Percentiles rank a stretch among this genome's conserved stretches.
These are phyloP conservation scores for Rasamsonia emersonii DNA, from an alignment of 2,329 filamentous ascomycete species.

Conservation along the genomic window DNA sequence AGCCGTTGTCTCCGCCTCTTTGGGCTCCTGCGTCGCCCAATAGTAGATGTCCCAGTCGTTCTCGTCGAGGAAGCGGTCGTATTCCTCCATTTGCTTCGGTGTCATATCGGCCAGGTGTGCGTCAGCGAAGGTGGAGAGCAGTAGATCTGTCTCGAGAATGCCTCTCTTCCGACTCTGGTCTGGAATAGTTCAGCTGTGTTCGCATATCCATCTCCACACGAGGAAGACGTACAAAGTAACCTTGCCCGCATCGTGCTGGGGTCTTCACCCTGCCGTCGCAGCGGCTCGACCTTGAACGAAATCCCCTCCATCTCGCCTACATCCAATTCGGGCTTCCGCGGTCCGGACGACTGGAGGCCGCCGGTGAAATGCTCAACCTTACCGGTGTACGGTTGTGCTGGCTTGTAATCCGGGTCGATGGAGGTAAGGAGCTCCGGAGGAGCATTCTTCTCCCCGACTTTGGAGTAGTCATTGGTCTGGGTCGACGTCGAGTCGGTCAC, in stretches of 20 bases:
- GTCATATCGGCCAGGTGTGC: slow-evolving; percentile 68
- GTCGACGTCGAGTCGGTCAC: slow-evolving; percentile 58
- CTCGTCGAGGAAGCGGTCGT: slow-evolving; percentile 90
- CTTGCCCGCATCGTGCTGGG: slow-evolving; percentile 77
- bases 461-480: slow-evolving; percentile 55
- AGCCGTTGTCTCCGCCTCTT: slow-evolving; percentile 41
- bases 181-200: slow-evolving; percentile 28
- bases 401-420: slow-evolving; percentile 47
- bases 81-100: slow-evolving; percentile 64
- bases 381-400: slow-evolving; percentile 52
- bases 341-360: slow-evolving; percentile 47
- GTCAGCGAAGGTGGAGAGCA: slow-evolving; percentile 91
- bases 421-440: slow-evolving; percentile 54
- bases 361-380: slow-evolving; percentile 60
- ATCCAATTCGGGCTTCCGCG: slow-evolving; percentile 57
- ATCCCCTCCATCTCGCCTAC: slow-evolving; percentile 84
- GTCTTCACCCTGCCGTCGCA: slow-evolving; percentile 77
- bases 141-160: slow-evolving; percentile 88
- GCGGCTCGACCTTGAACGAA: slow-evolving; percentile 80
- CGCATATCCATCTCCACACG: background rate
- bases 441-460: slow-evolving; percentile 46
- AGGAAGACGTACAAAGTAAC: slow-evolving; percentile 51
- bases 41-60: slow-evolving; percentile 99
- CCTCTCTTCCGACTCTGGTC: slow-evolving; percentile 96
- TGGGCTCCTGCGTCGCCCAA: slow-evolving; percentile 84